These are phyloP conservation scores for Tetraselmis striata DNA, from an alignment of 139 green algal genomes.

Conservation along the genomic window DNA sequence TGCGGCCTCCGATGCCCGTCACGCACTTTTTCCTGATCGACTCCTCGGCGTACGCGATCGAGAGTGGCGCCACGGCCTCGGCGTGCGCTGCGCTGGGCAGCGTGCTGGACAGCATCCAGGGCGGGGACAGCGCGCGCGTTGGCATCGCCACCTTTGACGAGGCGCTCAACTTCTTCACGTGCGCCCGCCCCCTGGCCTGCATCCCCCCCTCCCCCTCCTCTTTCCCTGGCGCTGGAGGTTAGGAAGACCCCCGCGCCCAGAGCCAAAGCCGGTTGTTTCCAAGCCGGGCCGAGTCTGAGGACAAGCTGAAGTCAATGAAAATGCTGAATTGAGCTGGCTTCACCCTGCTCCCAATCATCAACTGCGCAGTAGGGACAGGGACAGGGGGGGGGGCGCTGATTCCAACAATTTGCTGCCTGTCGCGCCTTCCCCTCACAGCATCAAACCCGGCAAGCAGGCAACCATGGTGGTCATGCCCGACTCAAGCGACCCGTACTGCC, in stretches of 20 bases:
- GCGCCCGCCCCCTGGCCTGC: constrained; percentile 13
- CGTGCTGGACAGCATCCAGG: constrained; percentile 61
- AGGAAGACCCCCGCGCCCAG: too few species aligned
- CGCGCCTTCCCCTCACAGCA: not conserved
- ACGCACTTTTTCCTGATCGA: constrained; percentile 85
- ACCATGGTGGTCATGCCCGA: constrained; percentile 81
- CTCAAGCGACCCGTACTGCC: constrained; percentile 42
- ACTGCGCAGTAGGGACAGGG: too few species aligned
- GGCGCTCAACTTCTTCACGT: constrained; percentile 78
- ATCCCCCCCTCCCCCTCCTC: too few species aligned
- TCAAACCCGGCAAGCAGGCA: constrained; percentile 4
- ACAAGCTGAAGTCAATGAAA: too few species aligned
- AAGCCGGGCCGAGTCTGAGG: too few species aligned
- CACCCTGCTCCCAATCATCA: too few species aligned
- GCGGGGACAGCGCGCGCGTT: constrained; percentile 48
- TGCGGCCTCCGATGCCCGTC: constrained; percentile 60
- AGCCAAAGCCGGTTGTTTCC: too few species aligned
- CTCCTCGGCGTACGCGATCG: constrained; percentile 49
- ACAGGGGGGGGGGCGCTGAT: too few species aligned
- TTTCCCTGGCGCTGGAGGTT: too few species aligned
- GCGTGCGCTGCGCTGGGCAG: constrained; percentile 52
- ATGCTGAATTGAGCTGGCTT: too few species aligned
- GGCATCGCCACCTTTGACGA: constrained; percentile 78
- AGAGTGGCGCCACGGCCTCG: constrained; percentile 51
- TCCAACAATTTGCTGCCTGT: too few species aligned